A percentile compares a stretch with the other conserved stretches of the same genome.
Conservation (phyloP, 352 stramenopile species). For the Globisporangium paddicum region DNA sequence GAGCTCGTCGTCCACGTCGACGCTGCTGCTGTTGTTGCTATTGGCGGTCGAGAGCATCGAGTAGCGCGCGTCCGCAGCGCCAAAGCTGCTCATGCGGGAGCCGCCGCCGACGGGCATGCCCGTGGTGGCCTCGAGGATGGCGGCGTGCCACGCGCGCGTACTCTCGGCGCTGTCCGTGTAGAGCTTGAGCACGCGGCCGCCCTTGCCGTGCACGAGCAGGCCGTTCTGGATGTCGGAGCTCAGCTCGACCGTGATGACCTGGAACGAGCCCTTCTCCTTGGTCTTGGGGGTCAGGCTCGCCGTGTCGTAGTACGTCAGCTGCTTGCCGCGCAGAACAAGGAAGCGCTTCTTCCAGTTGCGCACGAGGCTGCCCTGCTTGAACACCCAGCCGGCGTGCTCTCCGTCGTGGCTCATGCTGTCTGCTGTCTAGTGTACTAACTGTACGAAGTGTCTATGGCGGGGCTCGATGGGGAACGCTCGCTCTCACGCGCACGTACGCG, state of each 20-base stretch:
- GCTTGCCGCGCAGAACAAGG: conserved; percentile 74
- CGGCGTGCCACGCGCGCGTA: conserved; percentile 68
- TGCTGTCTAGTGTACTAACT: conserved; percentile 17
- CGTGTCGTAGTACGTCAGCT: conserved; percentile 85
- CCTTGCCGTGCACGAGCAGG: conserved; percentile 69
- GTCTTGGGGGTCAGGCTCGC: conserved; percentile 43
- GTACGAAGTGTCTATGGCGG: not conserved
- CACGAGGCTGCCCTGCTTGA: conserved; percentile 78
- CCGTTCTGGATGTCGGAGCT: conserved; percentile 82
- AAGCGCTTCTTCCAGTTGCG: conserved; percentile 87
- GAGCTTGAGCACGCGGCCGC: conserved; percentile 80
- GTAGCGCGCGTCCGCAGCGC: conserved; percentile 22
- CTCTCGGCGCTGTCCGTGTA: conserved; percentile 77
- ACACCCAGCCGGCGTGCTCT: conserved; percentile 74
- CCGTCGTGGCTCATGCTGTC: conserved; percentile 32
- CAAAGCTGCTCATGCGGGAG: conserved; percentile 12
- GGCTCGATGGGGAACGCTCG: too few species aligned
- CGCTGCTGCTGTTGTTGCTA: conserved; percentile 18
- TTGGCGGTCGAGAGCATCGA: conserved; percentile 34
- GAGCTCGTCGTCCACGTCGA: conserved; percentile 52
- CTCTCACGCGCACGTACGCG: not conserved
- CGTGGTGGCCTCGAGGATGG: conserved; percentile 67
- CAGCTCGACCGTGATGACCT: conserved; percentile 83
- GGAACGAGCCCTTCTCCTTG: conserved; percentile 77
- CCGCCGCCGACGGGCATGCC: not conserved